These are phyloP conservation scores for Citrus sp. DNA, from an alignment of 345 rosid genomes.

Conservation along the genomic window DNA sequence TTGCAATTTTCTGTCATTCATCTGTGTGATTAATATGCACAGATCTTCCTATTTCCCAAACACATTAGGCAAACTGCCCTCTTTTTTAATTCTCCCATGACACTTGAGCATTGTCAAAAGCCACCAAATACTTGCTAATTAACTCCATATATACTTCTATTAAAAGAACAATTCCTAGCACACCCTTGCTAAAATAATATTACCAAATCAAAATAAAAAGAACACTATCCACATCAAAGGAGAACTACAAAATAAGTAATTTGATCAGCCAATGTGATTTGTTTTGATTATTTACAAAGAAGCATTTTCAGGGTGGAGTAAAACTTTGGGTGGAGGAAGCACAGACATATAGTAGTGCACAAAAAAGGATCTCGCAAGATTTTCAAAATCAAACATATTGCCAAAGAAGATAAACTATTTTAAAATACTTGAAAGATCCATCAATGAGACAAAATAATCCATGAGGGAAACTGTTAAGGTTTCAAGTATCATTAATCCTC, in stretches of 20 bases:
- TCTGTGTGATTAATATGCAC: not conserved
- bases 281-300: not conserved
- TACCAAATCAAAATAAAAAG: not conserved
- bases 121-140: not conserved
- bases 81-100: not conserved
- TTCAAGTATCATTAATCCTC: not conserved
- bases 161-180: not conserved
- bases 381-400: not conserved
- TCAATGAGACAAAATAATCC: not conserved
- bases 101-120: not conserved
- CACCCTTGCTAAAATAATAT: not conserved
- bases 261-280: not conserved
- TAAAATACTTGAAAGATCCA: not conserved
- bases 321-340: not conserved
- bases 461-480: not conserved
- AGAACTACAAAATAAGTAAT: not conserved
- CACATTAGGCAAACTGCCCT: not conserved
- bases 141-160: not conserved
- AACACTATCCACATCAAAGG: not conserved
- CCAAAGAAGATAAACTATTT: not conserved
- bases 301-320: not conserved
- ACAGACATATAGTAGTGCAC: not conserved
- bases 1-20: not conserved
- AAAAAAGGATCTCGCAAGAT: not conserved
- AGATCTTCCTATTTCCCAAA: not conserved